These are phyloP conservation scores for Pichia terricola DNA, from an alignment of 1,139 yeast species.

Conservation along the genomic window DNA sequence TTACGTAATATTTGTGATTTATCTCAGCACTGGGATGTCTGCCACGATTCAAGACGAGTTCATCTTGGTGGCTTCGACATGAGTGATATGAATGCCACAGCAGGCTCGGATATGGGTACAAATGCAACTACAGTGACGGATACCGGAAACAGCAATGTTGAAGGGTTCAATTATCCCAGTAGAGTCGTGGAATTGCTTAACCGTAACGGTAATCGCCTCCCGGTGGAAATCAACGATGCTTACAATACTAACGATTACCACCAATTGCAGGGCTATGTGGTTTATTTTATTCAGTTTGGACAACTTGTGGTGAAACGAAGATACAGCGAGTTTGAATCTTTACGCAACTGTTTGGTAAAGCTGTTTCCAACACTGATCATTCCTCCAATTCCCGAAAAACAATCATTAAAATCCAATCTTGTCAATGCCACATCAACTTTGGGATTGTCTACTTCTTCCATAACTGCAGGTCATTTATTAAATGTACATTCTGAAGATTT, in stretches of 20 bases:
- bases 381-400: constrained; percentile 96
- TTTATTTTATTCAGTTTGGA: constrained; percentile 63
- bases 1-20: too few species aligned
- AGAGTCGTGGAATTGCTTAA: constrained; percentile 29
- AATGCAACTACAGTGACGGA: neutral
- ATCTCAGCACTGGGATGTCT: too few species aligned
- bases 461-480: neutral
- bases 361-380: constrained; percentile 74
- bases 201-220: constrained; percentile 24
- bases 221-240: constrained; percentile 60
- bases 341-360: constrained; percentile 58
- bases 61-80: too few species aligned
- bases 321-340: constrained; percentile 84
- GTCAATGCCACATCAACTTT: constrained; percentile 21
- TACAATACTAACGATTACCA: constrained; percentile 67
- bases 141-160: neutral
- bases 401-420: constrained; percentile 33
- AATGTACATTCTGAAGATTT: neutral
- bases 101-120: neutral
- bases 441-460: constrained; percentile 9
- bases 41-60: too few species aligned
- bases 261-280: constrained; percentile 46
- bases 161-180: constrained; percentile 17
- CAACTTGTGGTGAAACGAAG: constrained; percentile 68
- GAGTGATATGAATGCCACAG: too few species aligned